Evolutionary conservation across 345 rosid species (phyloP), one percentile per base, ranked within the genome.

Genomic region (Fremontodendron californicum): DNA sequence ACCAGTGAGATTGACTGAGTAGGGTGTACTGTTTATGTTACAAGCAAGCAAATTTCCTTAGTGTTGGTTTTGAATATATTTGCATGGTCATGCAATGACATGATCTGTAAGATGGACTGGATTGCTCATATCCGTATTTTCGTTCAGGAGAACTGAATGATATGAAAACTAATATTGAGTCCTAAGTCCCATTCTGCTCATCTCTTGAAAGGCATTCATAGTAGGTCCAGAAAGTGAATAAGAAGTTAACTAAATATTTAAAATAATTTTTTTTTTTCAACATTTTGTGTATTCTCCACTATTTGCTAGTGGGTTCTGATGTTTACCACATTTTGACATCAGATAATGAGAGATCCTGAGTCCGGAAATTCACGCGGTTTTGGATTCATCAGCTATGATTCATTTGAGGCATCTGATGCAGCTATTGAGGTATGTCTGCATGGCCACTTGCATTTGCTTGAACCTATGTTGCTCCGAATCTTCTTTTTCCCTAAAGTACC

Each of bases 301-400:
- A 25, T 4, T 78, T 46, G 2, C n/a, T 45, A 4, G 71, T 71
- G 29, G 81, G 49, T 27, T 54, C 80, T 78, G 42, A 84, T 79
- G 45, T 27, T 78, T 27, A 0, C 19, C 51, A 58, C 23, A n/a
- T 72, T 71, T 23, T 55, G 29, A 71, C 16, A 31, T 77, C 86
- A 96, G 99, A 94, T 91, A 73, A 94, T 96, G 97, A 86, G 98
- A 86, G 99, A 96, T 87, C 98, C 99, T 3, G 99, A 96, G 51
- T 91, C 98, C 0, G 99, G 99, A 61, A 92, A 89, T 88, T 96
- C 98, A 12, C 93, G 98, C 52, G 99, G 98, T 60, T 96, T 96
- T 78, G 99, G 98, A 82, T 96, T 96, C 84, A 90, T 96, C 61
- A 96, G 99, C 80, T 96, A 96, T 81, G 99, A 96, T 77, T 96